Base-by-base conservation (phyloP, 2,329 filamentous ascomycete genomes). In the Apiospora phragmitis region DNA sequence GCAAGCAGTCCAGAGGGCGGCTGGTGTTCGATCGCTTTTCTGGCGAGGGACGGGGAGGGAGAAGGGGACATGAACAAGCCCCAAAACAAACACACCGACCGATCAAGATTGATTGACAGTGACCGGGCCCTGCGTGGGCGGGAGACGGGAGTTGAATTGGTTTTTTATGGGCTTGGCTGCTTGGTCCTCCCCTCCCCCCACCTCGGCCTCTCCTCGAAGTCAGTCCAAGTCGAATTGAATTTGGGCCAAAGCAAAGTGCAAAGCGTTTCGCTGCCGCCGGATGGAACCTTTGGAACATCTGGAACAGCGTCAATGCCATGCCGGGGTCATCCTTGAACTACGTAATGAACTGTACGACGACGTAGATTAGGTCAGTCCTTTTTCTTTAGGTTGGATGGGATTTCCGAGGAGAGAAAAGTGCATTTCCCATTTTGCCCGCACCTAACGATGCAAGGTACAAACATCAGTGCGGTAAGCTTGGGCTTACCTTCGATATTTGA, bases 301-400 rank as follows among this genome's bases (percentile, higher is more conserved):
- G 55, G 55, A 62, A 62, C 55, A 62, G 55, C 29, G 55, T 38
- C 55, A 38, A 62, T 62, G 55, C 55, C 21, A 32, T 59, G 51
- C 51, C 29, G 51, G 51, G 51, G 51, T 59, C 29, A 59, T 59
- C 51, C 51, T 59, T 32, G 51, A 16, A 59, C 51, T n/a, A n/a
- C 43, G 18, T 47, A 47, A 47, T 47, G 21, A 8, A 7, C 21
- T 47, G 43, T 47, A n/a, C 43, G 43, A 47, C 43, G 43, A 47
- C n/a, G 8, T 14, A 49, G 11, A n/a, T 1, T 3, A 49, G 47
- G 47, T 5, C 3, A 26, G n/a, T 49, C 4, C 43, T 47, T 47
- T 42, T 11, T 6, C 21, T 47, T 47, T 9, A 47, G 43, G 43
- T 47, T 47, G 7, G 43, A 47, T 47, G 18, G 43, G 18, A n/a